phyloP scores from a whole-genome alignment of 169 alveolate species.

The Plasmodium yoelii region DNA sequence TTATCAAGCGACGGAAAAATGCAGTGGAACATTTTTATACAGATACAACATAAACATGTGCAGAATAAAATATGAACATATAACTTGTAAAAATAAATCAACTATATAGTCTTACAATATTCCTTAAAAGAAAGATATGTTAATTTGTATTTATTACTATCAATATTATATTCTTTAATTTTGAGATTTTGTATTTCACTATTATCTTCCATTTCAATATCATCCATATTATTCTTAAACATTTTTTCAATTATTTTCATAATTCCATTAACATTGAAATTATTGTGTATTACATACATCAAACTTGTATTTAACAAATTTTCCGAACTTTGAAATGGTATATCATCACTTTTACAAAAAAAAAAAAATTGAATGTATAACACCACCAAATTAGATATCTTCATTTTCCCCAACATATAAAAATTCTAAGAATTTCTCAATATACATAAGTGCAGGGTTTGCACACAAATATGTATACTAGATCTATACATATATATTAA shows the following conservation, averaged over 20 bases:
- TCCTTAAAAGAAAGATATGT: conserved; percentile 43
- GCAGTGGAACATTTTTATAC: not conserved
- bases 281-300: conserved; percentile 34
- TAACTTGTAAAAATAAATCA: too few relatives aligned
- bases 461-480: not conserved
- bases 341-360: conserved; percentile 14
- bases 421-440: too few relatives aligned
- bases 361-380: conserved; percentile 5
- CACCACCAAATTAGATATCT: not conserved
- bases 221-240: conserved; percentile 55
- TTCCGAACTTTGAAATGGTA: conserved; percentile 5
- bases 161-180: conserved; percentile 26
- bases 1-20: too few relatives aligned
- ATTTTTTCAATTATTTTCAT: conserved; percentile 64
- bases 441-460: not conserved
- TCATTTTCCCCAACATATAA: conserved; percentile 29
- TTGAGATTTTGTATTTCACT: conserved; percentile 40
- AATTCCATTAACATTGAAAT: conserved; percentile 53
- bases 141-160: conserved; percentile 35
- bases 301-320: conserved; percentile 47
- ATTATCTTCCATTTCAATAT: conserved; percentile 49
- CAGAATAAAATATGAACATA: too few relatives aligned
- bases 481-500: not conserved
- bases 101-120: conserved; percentile 31
- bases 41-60: too few relatives aligned